These are phyloP conservation scores for Xylaria nigripes DNA, from an alignment of 495 filamentous ascomycete genomes.

Conservation along the genomic window DNA sequence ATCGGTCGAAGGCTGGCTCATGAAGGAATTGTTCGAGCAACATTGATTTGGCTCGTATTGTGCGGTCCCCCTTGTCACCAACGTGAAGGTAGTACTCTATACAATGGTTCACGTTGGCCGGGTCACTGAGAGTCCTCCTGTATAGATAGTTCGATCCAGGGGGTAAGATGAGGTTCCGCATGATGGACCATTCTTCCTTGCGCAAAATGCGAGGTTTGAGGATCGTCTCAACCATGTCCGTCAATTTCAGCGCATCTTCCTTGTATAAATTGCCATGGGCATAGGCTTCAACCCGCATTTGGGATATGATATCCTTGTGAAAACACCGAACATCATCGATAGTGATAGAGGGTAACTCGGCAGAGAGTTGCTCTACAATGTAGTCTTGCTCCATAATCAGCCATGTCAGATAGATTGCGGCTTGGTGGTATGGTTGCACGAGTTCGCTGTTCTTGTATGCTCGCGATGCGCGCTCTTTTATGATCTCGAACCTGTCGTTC, in stretches of 20 bases:
- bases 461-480: conserved; percentile 76
- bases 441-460: conserved; percentile 79
- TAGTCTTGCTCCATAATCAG: conserved; percentile 68
- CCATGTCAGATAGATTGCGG: conserved; percentile 77
- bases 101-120: conserved; percentile 91
- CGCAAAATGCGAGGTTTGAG: conserved; percentile 71
- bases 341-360: conserved; percentile 66
- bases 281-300: conserved; percentile 80
- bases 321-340: conserved; percentile 67
- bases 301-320: conserved; percentile 69
- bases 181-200: conserved; percentile 69
- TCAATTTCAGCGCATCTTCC: conserved; percentile 85
- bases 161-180: conserved; percentile 68
- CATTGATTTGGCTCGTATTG: conserved; percentile 63
- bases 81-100: conserved; percentile 86
- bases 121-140: conserved; percentile 69
- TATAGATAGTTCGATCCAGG: conserved; percentile 77
- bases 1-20: conserved; percentile 87
- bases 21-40: conserved; percentile 87
- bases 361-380: conserved; percentile 72
- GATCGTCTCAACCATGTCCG: conserved; percentile 68
- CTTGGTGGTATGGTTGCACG: conserved; percentile 80
- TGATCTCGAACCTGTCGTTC: conserved; percentile 78
- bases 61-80: conserved; percentile 60
- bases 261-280: conserved; percentile 93